Conservation (phyloP, 768 basidiomycete species). For the Myochromella boudieri region DNA sequence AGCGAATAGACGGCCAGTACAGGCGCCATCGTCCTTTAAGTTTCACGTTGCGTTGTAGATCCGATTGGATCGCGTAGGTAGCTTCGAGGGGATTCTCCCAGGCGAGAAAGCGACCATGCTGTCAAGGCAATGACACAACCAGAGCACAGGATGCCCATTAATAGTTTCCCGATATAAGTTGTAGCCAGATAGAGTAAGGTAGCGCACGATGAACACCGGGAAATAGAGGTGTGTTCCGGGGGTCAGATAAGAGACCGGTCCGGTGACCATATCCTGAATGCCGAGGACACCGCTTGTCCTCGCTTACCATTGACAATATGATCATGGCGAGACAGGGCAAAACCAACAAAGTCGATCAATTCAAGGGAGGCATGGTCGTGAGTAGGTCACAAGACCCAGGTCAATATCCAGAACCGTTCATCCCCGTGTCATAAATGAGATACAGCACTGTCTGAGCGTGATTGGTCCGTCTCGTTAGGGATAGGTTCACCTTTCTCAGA, state of each 20-base stretch:
- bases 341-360: too few relatives aligned
- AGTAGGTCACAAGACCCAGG: neutral
- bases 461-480: neutral
- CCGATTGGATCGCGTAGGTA: conserved; percentile 18
- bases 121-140: too few relatives aligned
- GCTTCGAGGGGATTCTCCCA: conserved; percentile 10
- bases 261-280: conserved; percentile 21
- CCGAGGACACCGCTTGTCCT: too few relatives aligned
- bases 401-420: neutral
- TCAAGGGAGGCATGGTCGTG: too few relatives aligned
- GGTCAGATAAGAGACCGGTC: conserved; percentile 21
- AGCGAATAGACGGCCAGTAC: conserved; percentile 3
- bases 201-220: conserved; percentile 10
- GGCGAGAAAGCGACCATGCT: too few relatives aligned
- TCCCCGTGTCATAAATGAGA: conserved; percentile 15
- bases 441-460: conserved; percentile 1
- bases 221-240: conserved; percentile 17
- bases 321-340: too few relatives aligned
- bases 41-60: conserved; percentile 10
- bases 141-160: conserved; percentile 7
- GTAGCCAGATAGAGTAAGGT: too few relatives aligned
- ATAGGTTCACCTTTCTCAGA: conserved; percentile 8
- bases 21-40: conserved; percentile 16
- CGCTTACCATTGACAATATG: too few relatives aligned
- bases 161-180: conserved; percentile 12